Evolutionary conservation across 2,329 filamentous ascomycete species (phyloP), one percentile per base, ranked within the genome.

Genomic region (Talaromyces sp.): DNA sequence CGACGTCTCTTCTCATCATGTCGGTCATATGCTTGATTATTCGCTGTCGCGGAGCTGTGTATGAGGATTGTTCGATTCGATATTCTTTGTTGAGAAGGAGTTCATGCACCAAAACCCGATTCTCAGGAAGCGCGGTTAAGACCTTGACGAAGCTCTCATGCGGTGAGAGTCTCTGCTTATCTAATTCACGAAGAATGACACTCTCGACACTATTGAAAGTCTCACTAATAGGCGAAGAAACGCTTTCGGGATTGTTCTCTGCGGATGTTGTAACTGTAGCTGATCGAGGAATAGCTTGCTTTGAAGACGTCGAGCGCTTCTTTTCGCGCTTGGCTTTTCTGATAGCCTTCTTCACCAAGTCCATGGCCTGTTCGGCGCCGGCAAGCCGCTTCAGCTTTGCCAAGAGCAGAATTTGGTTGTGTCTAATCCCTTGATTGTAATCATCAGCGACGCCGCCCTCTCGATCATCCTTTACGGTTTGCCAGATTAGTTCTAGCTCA

Each of bases 401-500:
- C 43, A 88, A 76, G 26, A 88, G 75, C 60, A 86, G 79, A 59
- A 86, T 83, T 66, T 88, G 85, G 63, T 88, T 87, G 63, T 87
- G 82, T 26, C 84, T 79, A 61, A 88, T 87, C n/a, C 85, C 85
- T 65, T 85, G 80, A 38, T 81, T 79, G 66, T 88, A 88, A 61
- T 88, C 85, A 48, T 81, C 81, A 3, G 85, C 83, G 41, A 85
- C 85, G 57, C 84, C 82, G 51, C 85, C 85, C 9, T 80, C 79
- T 26, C 76, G 82, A 58, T 87, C 84, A 64, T 86, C 80, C 67
- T 88, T 87, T 61, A 88, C 85, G 2, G 83, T 85, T 70, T 88
- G 85, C 83, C 85, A 86, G 17, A 88, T 88, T 19, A 85, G 79
- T 66, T 88, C 85, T 19, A 88, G 75, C 67, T 86, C 85, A 46